phyloP scores from a whole-genome alignment of 768 basidiomycete species.

The Tricholoma hemisulphureum region DNA sequence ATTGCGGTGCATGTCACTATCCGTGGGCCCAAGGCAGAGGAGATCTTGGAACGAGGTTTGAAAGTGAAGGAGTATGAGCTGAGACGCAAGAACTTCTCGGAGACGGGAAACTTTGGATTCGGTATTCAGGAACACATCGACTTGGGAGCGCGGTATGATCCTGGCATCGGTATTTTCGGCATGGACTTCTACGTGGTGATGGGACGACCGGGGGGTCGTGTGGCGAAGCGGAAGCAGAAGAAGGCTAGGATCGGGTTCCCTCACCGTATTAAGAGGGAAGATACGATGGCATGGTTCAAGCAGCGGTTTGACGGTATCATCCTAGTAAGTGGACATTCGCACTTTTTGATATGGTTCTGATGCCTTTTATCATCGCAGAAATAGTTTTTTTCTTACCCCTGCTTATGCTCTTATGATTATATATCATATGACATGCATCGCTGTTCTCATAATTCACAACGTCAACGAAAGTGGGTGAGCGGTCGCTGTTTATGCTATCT shows the following conservation, averaged over 20 bases:
- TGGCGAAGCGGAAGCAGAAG: slow-evolving; percentile 87
- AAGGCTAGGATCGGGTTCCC: slow-evolving; percentile 81
- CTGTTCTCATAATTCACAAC: not conserved
- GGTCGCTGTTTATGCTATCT: not conserved
- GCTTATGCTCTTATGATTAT: slow-evolving; percentile 23
- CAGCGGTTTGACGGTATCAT: slow-evolving; percentile 98
- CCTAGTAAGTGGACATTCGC: slow-evolving; percentile 52
- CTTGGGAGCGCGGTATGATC: slow-evolving; percentile 97
- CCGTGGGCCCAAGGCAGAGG: slow-evolving; percentile 98
- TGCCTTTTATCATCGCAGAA: slow-evolving; percentile 14
- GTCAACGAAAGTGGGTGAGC: not conserved
- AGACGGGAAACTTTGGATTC: slow-evolving; percentile 99
- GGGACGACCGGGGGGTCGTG: slow-evolving; percentile 92
- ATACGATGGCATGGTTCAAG: slow-evolving; percentile 99
- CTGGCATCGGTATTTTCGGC: slow-evolving; percentile 97
- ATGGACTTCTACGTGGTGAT: slow-evolving; percentile 99
- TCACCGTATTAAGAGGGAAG: slow-evolving; percentile 94
- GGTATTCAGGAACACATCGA: slow-evolving; percentile 99
- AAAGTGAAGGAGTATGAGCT: slow-evolving; percentile 99
- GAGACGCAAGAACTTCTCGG: slow-evolving; percentile 94
- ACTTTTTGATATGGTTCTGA: not conserved
- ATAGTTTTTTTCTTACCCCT: slow-evolving; percentile 15
- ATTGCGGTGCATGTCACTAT: slow-evolving; percentile 99
- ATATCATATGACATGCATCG: slow-evolving; percentile 22
- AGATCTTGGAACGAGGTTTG: slow-evolving; percentile 97